phyloP scores from a whole-genome alignment of 257 asterid species.

The Forsythia suspensa region DNA sequence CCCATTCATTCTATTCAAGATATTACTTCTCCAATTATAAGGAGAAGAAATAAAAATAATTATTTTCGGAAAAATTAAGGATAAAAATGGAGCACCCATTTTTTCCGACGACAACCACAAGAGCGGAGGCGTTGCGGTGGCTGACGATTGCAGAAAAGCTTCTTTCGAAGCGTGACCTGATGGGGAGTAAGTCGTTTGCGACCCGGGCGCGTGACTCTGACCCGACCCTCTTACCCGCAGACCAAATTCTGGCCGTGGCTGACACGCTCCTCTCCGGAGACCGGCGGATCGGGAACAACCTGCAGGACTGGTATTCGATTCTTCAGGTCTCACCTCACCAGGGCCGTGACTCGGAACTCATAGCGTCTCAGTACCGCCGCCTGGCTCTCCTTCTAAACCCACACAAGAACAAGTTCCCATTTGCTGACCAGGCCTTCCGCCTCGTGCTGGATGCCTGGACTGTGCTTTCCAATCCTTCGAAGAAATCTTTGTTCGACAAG shows the following conservation, averaged over 20 bases:
- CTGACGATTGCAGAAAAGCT: conserved; percentile 66
- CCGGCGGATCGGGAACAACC: conserved; percentile 48
- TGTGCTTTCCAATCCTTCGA: conserved; percentile 54
- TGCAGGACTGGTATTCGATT: conserved; percentile 68
- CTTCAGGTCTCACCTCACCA: conserved; percentile 51
- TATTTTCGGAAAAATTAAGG: background rate
- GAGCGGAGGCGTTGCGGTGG: conserved; percentile 72
- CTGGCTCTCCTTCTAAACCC: conserved; percentile 56
- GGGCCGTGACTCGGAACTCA: conserved; percentile 49
- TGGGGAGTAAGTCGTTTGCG: conserved; percentile 68
- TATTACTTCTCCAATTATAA: background rate
- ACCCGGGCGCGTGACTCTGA: conserved; percentile 68
- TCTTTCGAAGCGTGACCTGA: conserved; percentile 50
- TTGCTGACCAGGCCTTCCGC: conserved; percentile 66
- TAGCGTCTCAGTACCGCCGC: conserved; percentile 53
- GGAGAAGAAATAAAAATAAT: background rate
- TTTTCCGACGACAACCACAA: conserved; percentile 38
- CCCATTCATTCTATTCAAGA: background rate
- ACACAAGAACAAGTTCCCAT: conserved; percentile 51
- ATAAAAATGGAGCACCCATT: conserved; percentile 61
- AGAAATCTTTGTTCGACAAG: conserved; percentile 53
- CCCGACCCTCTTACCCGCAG: conserved; percentile 51
- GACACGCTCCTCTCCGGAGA: conserved; percentile 76
- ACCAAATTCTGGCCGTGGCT: conserved; percentile 64
- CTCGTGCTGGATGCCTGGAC: conserved; percentile 67